A percentile compares a stretch with the other conserved stretches of the same genome.
Conservation (phyloP, 202 grass and related monocot species). For the Zoysia matrella region DNA sequence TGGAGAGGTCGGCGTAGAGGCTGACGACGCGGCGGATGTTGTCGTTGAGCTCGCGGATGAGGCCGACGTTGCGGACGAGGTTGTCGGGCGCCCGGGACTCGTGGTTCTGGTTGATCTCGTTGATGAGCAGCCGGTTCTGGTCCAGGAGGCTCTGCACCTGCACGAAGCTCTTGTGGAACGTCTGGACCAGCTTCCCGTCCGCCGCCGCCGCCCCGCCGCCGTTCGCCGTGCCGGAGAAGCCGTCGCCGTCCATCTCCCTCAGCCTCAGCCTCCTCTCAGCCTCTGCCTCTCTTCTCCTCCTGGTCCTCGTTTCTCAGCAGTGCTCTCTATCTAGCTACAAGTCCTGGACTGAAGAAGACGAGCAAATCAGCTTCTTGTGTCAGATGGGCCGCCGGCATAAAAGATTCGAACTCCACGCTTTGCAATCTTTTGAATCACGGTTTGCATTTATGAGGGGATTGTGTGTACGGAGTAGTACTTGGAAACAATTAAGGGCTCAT, state of each 20-base stretch:
- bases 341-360: constrained; percentile 36
- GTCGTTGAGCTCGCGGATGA: no score
- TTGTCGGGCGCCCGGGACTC: constrained; percentile 76
- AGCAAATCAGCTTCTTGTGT: not conserved
- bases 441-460: constrained; percentile 46
- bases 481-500: constrained; percentile 37
- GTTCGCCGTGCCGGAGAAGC: constrained; percentile 68
- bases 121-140: constrained; percentile 77
- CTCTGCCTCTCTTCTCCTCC: not conserved
- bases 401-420: constrained; percentile 17
- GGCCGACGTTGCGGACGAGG: constrained; percentile 73
- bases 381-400: constrained; percentile 6
- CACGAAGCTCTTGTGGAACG: constrained; percentile 85
- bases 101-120: constrained; percentile 90
- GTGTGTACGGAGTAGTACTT: constrained; percentile 30
- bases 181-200: constrained; percentile 68
- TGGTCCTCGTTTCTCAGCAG: constrained; percentile 1
- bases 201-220: constrained; percentile 36
- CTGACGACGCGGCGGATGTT: no score
- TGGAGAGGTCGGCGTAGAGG: constrained; percentile 72
- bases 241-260: constrained; percentile 59
- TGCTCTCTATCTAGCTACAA: not conserved
- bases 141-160: constrained; percentile 84
- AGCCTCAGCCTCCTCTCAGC: not conserved
- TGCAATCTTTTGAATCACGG: not conserved